A percentile compares a stretch with the other conserved stretches of the same genome.
These are phyloP conservation scores for Xylariaceae sp. DNA, from an alignment of 2,329 filamentous ascomycete genomes.

Conservation along the genomic window DNA sequence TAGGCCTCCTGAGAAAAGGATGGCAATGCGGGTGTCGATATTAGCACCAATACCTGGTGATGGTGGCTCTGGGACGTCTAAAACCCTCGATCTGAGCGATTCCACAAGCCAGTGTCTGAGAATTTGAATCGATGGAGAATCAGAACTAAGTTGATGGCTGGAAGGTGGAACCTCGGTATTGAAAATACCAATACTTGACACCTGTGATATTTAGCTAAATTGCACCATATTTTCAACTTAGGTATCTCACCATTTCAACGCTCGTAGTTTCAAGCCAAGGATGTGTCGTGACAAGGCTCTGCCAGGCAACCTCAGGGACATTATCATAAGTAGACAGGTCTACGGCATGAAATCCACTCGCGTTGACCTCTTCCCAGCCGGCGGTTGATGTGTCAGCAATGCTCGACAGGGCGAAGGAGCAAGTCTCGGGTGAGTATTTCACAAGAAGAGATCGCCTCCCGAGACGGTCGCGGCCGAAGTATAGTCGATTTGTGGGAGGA, in stretches of 20 bases:
- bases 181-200: conserved; percentile 54
- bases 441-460: conserved; percentile 79
- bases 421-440: conserved; percentile 40
- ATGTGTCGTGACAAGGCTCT: conserved; percentile 22
- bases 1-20: conserved; percentile 91
- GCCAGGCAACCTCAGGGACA: conserved; percentile 9
- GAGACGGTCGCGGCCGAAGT: conserved; percentile 82
- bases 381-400: conserved; percentile 53
- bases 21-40: conserved; percentile 59
- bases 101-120: conserved; percentile 55
- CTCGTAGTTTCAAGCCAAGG: conserved; percentile 35
- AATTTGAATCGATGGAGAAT: conserved; percentile 50
- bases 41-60: conserved; percentile 41
- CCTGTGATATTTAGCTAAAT: conserved; percentile 43
- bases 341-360: conserved; percentile 75
- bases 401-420: conserved; percentile 65
- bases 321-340: conserved; percentile 42
- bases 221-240: background rate
- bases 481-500: conserved; percentile 57
- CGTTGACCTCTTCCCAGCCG: conserved; percentile 77
- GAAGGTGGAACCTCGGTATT: conserved; percentile 43
- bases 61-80: conserved; percentile 62
- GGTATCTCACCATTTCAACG: conserved; percentile 45
- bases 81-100: conserved; percentile 63
- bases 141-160: conserved; percentile 30